A percentile compares a stretch with the other conserved stretches of the same genome.
Evolutionary conservation across 805 yeast genomes (phyloP).

Genomic region (Ogataea minuta): DNA sequence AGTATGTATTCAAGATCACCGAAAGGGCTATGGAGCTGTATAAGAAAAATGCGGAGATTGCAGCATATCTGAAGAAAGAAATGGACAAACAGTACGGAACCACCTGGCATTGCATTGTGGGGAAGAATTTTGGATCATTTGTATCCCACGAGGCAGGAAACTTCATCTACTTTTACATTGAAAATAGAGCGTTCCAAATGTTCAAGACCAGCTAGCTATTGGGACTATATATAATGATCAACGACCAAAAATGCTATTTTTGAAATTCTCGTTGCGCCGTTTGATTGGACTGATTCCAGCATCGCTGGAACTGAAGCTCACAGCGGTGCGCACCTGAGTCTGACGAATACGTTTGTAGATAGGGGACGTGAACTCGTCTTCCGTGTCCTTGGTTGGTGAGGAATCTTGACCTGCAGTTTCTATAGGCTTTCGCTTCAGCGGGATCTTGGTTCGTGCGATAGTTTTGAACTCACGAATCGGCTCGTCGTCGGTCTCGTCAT

Average conservation of each 20-base stretch:
- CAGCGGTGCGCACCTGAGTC: constrained; percentile 10
- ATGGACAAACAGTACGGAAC: constrained; percentile 63
- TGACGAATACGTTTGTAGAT: constrained; percentile 21
- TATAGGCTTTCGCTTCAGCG: constrained; percentile 4
- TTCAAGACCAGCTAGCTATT: constrained; percentile 62
- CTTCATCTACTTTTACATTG: constrained; percentile 70
- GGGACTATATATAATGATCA: constrained; percentile 1
- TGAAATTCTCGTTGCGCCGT: constrained; percentile 19
- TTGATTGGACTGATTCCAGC: constrained; percentile 26
- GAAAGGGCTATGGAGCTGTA: constrained; percentile 42
- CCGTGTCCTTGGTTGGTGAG: constrained; percentile 14
- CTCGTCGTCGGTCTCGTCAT: constrained; percentile 5
- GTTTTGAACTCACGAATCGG: constrained; percentile 6
- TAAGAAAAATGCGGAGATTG: constrained; percentile 58
- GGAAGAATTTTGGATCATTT: constrained; percentile 74
- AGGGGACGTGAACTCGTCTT: constrained; percentile 17
- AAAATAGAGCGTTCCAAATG: constrained; percentile 61
- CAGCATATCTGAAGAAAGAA: constrained; percentile 60
- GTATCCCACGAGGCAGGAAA: constrained; percentile 74
- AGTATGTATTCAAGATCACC: constrained; percentile 47
- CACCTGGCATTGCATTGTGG: constrained; percentile 82
- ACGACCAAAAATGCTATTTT: constrained; percentile 21
- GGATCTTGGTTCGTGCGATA: constrained; percentile 4
- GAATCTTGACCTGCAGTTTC: constrained; percentile 6
- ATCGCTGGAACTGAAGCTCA: constrained; percentile 4